phyloP scores from a whole-genome alignment of 768 basidiomycete species.

The Boletus rubroflammeus region DNA sequence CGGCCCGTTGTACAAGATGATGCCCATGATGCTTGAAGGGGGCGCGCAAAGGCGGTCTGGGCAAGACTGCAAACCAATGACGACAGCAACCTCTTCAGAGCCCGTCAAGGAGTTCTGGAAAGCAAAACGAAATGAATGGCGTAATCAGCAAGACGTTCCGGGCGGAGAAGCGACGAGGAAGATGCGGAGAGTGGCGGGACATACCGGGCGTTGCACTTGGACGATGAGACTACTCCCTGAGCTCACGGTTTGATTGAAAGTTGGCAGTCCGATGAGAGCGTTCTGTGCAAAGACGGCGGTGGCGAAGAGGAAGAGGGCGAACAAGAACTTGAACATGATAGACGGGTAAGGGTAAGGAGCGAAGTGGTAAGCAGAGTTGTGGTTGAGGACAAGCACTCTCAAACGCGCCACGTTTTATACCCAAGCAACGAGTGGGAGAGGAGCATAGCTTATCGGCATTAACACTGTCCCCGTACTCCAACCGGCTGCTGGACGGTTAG shows the following conservation, averaged over 20 bases:
- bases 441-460: neutral
- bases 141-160: neutral
- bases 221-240: slow-evolving; percentile 41
- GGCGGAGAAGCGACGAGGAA: neutral
- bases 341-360: neutral
- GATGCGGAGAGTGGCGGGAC: slow-evolving; percentile 7
- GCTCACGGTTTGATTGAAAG: slow-evolving; percentile 22
- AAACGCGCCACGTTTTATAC: slow-evolving; percentile 5
- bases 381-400: neutral
- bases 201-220: slow-evolving; percentile 47
- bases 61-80: slow-evolving; percentile 44
- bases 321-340: slow-evolving; percentile 17
- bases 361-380: neutral
- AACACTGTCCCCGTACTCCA: neutral
- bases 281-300: slow-evolving; percentile 40
- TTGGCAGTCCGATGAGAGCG: slow-evolving; percentile 40
- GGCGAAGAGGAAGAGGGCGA: slow-evolving; percentile 27
- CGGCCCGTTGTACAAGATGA: slow-evolving; percentile 45
- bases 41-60: slow-evolving; percentile 21
- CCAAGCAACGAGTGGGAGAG: neutral
- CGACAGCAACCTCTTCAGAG: slow-evolving; percentile 44
- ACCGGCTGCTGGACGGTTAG: neutral
- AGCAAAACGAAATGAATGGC: neutral
- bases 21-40: slow-evolving; percentile 35
- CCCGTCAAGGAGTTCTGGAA: slow-evolving; percentile 35